phyloP scores from a whole-genome alignment of 2,329 filamentous ascomycete species.

The Didymella lethalis region DNA sequence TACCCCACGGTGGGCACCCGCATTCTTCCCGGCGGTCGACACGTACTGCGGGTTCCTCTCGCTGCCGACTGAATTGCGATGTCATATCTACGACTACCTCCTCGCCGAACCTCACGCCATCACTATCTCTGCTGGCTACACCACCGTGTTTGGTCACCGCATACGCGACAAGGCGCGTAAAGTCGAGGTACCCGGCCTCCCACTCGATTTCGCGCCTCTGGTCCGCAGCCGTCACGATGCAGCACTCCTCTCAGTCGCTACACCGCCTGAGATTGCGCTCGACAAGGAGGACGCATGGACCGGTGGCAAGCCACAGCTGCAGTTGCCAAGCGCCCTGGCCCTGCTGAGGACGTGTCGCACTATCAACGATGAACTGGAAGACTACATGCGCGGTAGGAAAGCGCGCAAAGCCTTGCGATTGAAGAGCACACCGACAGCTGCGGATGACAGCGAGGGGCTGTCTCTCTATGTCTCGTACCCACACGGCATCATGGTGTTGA shows the following conservation, averaged over 20 bases:
- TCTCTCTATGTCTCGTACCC: slow-evolving; percentile 55
- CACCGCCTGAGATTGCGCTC: slow-evolving; percentile 36
- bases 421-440: not conserved
- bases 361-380: slow-evolving; percentile 47
- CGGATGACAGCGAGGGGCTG: slow-evolving; percentile 36
- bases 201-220: slow-evolving; percentile 46
- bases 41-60: slow-evolving; percentile 29
- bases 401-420: slow-evolving; percentile 25
- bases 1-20: slow-evolving; percentile 14
- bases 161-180: slow-evolving; percentile 38
- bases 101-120: slow-evolving; percentile 48
- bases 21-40: slow-evolving; percentile 5
- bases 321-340: slow-evolving; percentile 35
- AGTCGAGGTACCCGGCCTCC: slow-evolving; percentile 48
- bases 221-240: slow-evolving; percentile 45
- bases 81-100: slow-evolving; percentile 53
- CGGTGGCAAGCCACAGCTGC: slow-evolving; percentile 23
- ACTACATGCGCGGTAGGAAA: slow-evolving; percentile 38
- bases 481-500: slow-evolving; percentile 52
- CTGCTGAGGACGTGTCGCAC: slow-evolving; percentile 44
- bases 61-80: slow-evolving; percentile 53
- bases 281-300: slow-evolving; percentile 20
- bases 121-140: slow-evolving; percentile 51
- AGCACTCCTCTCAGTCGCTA: slow-evolving; percentile 41
- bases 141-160: slow-evolving; percentile 39